Conservation (phyloP, 1,284 basidiomycete species). For the Trichosporon faecale region DNA sequence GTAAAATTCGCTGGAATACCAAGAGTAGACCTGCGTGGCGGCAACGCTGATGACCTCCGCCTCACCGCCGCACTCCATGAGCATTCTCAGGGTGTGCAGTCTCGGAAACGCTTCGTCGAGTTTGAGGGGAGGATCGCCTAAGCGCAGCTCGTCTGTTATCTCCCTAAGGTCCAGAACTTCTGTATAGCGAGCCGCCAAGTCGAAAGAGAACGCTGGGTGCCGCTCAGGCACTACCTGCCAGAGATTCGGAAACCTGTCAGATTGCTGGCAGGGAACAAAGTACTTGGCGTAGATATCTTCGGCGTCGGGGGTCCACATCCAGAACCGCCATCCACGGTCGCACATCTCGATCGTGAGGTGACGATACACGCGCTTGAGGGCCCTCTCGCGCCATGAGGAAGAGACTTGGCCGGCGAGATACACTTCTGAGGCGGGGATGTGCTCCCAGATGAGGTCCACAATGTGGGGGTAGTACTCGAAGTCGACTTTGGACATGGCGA, state of each 20-base stretch:
- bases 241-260: too few species aligned
- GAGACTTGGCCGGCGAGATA: not conserved
- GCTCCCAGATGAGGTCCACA: not conserved
- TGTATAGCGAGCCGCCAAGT: too few species aligned
- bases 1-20: not conserved
- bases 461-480: not conserved
- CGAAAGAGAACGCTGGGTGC: too few species aligned
- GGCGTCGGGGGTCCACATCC: not conserved
- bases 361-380: not conserved
- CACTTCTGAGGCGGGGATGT: not conserved
- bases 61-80: not conserved
- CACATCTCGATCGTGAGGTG: not conserved
- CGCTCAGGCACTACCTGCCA: too few species aligned
- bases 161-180: too few species aligned
- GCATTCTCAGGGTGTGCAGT: not conserved
- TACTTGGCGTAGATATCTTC: not conserved
- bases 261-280: too few species aligned
- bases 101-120: too few species aligned
- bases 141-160: too few species aligned
- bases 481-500: not conserved
- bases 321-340: not conserved
- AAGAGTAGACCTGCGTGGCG: not conserved
- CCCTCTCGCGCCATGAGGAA: not conserved
- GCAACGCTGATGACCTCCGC: not conserved
- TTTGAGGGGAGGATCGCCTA: too few species aligned